Evolutionary conservation across 495 filamentous ascomycete genomes (phyloP).

Genomic region (Penicillium cataractarum): DNA sequence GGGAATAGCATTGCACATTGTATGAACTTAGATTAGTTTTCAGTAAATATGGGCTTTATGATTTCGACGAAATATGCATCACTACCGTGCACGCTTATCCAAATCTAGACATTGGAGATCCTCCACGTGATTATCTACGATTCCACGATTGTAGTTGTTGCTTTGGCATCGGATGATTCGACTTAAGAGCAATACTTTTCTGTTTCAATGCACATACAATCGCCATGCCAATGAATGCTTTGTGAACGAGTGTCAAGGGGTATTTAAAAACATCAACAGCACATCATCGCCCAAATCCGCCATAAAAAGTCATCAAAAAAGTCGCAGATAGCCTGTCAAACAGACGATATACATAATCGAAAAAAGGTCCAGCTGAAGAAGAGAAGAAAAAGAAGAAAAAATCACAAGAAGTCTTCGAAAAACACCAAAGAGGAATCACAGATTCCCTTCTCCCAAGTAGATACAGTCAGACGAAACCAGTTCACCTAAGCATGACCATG

Average conservation of each 20-base stretch:
- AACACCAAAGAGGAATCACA: slow-evolving; percentile 9
- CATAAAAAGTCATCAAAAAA: slow-evolving; percentile 11
- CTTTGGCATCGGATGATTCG: not conserved
- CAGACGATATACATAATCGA: slow-evolving; percentile 2
- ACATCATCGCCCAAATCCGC: slow-evolving; percentile 5
- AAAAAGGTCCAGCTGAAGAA: slow-evolving; percentile 2
- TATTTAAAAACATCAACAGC: slow-evolving; percentile 13
- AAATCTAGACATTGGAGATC: not conserved
- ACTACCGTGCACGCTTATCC: not conserved
- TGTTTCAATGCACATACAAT: slow-evolving; percentile 8
- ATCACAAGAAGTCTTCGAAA: not conserved
- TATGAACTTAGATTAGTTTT: not conserved
- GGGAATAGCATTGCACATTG: not conserved
- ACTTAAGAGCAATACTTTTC: slow-evolving; percentile 1
- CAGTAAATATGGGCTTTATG: slow-evolving; percentile 8
- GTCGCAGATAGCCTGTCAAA: not conserved
- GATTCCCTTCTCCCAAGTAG: slow-evolving; percentile 2
- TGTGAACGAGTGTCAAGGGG: slow-evolving; percentile 13
- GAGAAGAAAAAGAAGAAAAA: not conserved
- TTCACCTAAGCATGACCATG: slow-evolving; percentile 7
- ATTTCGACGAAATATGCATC: not conserved
- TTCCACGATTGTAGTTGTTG: not conserved
- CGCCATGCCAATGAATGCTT: slow-evolving; percentile 13
- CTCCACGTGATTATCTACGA: not conserved
- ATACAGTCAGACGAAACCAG: not conserved